Base-by-base conservation (phyloP, 768 basidiomycete species). In the Candolleomyces efflorescens region DNA sequence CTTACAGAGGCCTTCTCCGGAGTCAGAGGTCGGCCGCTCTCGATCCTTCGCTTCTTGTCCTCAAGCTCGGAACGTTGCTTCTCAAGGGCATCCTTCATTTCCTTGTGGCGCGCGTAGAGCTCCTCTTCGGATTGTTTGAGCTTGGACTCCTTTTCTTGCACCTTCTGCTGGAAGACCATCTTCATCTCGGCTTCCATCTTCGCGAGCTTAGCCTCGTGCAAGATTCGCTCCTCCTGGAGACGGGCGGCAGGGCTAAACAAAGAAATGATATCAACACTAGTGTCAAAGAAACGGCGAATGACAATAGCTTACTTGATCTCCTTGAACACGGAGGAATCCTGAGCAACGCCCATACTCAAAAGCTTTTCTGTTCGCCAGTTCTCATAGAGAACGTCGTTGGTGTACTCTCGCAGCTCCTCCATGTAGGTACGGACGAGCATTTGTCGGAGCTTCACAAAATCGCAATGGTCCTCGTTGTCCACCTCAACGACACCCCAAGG, bases 121-220 rank as follows among this genome's bases (percentile, higher is more conserved):
- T 98, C 97, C 77, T 98, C 97, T 75, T 99, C 97, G 54, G 90
- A 93, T 74, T 98, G 97, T 79, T 98, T 98, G 71, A 99, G 82
- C 76, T 98, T 98, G 63, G 93, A 85, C 72, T 99, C 97, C 81
- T 99, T 98, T 73, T 99, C 97, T 71, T 94, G 93, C 55, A 99
- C 97, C 74, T 99, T 99, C 76, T 98, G 97, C 71, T 95, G 94
- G 94, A 99, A 99, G 66, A 99, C 97, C 92, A 96, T 94, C 86
- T 98, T 98, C 97, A 99, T 99, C 82, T 98, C 97, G 56, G 94
- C 91, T 78, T 99, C 97, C 89, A 98, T 98, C 86, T 99, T 99
- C 56, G 92, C 85, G 55, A 99, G 85, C 73, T 98, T 98, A 64
- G 92, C 90, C 76, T 99, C 96, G 75, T 99, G 96, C 68, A 98